Conservation (phyloP, 441 rosid genomes). For the Populus hybrid region DNA sequence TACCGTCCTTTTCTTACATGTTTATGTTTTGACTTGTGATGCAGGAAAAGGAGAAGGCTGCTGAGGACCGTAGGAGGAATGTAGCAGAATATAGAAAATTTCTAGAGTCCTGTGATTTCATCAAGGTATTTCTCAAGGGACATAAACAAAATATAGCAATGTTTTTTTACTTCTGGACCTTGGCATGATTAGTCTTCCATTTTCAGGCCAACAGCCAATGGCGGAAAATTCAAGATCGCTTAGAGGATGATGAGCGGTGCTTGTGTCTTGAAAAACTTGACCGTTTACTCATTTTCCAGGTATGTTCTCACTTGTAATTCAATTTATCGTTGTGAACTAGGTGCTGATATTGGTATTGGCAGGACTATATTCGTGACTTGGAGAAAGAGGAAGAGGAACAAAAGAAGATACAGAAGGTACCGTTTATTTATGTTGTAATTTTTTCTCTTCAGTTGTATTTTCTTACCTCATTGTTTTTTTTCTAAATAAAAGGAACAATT, state of each 20-base stretch:
- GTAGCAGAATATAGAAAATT: constrained; percentile 72
- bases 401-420: constrained; percentile 86
- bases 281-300: constrained; percentile 80
- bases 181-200: constrained; percentile 17
- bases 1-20: constrained; percentile 4
- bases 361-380: constrained; percentile 88
- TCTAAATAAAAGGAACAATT: constrained; percentile 64
- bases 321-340: constrained; percentile 4
- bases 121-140: constrained; percentile 52
- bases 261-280: constrained; percentile 84
- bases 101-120: constrained; percentile 83
- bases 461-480: constrained; percentile 27
- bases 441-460: constrained; percentile 4
- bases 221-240: constrained; percentile 87
- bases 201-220: constrained; percentile 81
- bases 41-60: constrained; percentile 92
- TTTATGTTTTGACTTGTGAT: constrained; percentile 18
- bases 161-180: constrained; percentile 13
- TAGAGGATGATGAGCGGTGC: constrained; percentile 94
- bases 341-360: constrained; percentile 30
- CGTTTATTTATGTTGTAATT: constrained; percentile 13
- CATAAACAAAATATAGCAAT: background rate
- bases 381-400: constrained; percentile 93
- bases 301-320: constrained; percentile 20
- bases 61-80: constrained; percentile 64